A percentile compares a stretch with the other conserved stretches of the same genome.
These are phyloP conservation scores for Torulaspora quercuum DNA, from an alignment of 805 yeast species.

Conservation along the genomic window DNA sequence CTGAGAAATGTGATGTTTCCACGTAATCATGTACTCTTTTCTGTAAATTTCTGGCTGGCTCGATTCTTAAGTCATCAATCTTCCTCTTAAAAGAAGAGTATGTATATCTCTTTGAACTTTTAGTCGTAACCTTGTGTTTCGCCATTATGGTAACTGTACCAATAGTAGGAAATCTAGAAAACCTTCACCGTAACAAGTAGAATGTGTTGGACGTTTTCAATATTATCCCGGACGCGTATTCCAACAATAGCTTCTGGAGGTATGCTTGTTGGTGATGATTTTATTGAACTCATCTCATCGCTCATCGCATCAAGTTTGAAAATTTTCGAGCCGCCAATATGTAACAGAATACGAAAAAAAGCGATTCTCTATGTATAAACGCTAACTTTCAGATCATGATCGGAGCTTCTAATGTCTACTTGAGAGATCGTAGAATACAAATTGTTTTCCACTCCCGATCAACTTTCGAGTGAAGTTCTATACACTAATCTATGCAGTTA, in stretches of 20 bases:
- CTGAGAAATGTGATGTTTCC: constrained; percentile 72
- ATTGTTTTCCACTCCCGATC: too few species aligned
- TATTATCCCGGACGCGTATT: too few species aligned
- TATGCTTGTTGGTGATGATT: too few species aligned
- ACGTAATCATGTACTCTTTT: constrained; percentile 65
- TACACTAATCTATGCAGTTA: constrained; percentile 17
- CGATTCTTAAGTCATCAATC: constrained; percentile 78
- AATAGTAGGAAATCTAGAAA: too few species aligned
- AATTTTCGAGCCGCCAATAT: constrained; percentile 9
- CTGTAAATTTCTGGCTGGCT: constrained; percentile 56
- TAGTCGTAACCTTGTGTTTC: constrained; percentile 47
- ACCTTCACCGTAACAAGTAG: too few species aligned
- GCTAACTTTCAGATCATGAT: too few species aligned
- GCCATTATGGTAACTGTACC: too few species aligned
- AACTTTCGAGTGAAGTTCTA: too few species aligned
- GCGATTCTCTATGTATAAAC: neutral
- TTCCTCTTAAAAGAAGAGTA: constrained; percentile 79
- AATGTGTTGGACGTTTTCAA: too few species aligned
- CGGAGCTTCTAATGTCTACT: too few species aligned
- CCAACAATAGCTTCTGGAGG: too few species aligned
- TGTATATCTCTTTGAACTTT: constrained; percentile 55
- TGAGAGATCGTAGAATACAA: too few species aligned
- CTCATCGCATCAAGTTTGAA: constrained; percentile 3
- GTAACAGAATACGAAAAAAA: constrained; percentile 8
- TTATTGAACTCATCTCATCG: constrained; percentile 3